Evolutionary conservation across 75 land plant genomes (phyloP).

Genomic region (Pinus taeda): DNA sequence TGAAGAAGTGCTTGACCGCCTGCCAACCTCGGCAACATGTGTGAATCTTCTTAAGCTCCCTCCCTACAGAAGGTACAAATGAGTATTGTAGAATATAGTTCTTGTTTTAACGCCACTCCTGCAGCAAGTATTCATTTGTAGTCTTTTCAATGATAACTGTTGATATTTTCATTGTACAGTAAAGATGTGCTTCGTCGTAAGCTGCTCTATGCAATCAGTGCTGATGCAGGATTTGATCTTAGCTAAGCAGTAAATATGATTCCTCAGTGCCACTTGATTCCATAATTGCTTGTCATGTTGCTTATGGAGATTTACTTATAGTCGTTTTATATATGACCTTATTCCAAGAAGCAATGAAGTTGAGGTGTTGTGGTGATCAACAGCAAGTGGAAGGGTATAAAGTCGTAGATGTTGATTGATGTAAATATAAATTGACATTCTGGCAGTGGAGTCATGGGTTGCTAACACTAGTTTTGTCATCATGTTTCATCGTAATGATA

Average conservation of each 20-base stretch:
- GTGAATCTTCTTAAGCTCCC: constrained; percentile 98
- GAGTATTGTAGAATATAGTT: not conserved
- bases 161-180: constrained; percentile 36
- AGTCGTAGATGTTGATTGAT: constrained; percentile 2
- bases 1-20: constrained; percentile 75
- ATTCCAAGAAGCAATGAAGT: not conserved
- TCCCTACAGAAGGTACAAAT: constrained; percentile 80
- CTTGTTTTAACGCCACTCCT: not conserved
- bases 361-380: not conserved
- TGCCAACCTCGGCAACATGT: constrained; percentile 97
- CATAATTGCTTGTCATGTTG: not conserved
- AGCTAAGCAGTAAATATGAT: constrained; percentile 37
- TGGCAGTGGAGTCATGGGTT: not conserved
- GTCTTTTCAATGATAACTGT: not conserved
- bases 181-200: constrained; percentile 72
- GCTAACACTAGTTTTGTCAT: not conserved
- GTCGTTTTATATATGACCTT: not conserved
- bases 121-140: not conserved
- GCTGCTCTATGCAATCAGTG: constrained; percentile 82
- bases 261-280: not conserved
- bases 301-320: not conserved
- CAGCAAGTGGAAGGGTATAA: not conserved
- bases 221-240: constrained; percentile 94
- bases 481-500: not conserved
- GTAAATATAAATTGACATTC: not conserved